Conservation (phyloP, 164 flowering plant genomes). For the Vitis amurensis region DNA sequence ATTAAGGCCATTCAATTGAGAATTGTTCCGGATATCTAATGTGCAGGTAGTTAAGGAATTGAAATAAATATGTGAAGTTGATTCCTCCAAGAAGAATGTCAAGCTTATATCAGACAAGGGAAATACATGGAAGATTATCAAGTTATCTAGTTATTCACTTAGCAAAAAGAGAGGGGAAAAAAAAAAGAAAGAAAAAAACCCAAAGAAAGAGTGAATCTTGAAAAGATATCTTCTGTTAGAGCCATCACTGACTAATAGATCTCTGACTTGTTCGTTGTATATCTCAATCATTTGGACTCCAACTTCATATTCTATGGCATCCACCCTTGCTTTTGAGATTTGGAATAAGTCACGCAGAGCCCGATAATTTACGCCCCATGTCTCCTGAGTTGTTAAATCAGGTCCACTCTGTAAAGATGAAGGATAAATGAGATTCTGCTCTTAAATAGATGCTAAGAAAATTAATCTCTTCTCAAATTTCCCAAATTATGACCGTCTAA, state of each 20-base stretch:
- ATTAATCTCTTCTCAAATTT: background rate
- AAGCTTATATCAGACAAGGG: background rate
- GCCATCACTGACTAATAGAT: conserved; percentile 73
- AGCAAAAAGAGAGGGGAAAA: too few relatives aligned
- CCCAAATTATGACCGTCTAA: background rate
- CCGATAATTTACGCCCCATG: conserved; percentile 91
- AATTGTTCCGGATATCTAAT: conserved; percentile 77
- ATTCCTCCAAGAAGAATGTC: background rate
- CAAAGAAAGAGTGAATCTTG: background rate
- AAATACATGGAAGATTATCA: background rate
- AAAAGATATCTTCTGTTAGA: conserved; percentile 86
- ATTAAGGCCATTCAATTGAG: conserved; percentile 79
- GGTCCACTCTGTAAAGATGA: conserved; percentile 67
- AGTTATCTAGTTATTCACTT: too few relatives aligned
- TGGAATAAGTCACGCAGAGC: conserved; percentile 72
- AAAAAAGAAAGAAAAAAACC: too few relatives aligned
- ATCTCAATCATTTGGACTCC: conserved; percentile 93
- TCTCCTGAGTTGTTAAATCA: conserved; percentile 57
- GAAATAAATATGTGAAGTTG: background rate
- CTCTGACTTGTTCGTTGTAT: conserved; percentile 95
- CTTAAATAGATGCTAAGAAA: background rate
- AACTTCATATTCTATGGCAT: conserved; percentile 57
- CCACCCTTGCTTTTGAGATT: conserved; percentile 53
- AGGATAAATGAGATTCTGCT: background rate
- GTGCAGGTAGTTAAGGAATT: conserved; percentile 53